Conservation (phyloP, 331 rosid genomes). For the Quercus lobata region DNA sequence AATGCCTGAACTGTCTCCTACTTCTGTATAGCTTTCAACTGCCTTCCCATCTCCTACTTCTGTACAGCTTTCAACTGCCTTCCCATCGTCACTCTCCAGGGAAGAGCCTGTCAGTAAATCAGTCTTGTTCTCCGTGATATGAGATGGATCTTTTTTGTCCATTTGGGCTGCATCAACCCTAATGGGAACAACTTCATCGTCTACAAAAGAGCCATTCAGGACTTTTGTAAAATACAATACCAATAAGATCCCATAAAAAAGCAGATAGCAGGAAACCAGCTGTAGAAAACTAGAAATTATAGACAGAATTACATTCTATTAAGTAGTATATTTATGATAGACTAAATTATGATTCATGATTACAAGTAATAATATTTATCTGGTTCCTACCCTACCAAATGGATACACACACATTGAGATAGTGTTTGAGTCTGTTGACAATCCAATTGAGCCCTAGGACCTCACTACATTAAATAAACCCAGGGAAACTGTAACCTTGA, state of each 20-base stretch:
- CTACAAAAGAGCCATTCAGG: conserved; percentile 21
- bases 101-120: conserved; percentile 23
- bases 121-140: conserved; percentile 10
- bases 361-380: not conserved
- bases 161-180: conserved; percentile 18
- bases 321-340: not conserved
- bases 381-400: not conserved
- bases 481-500: not conserved
- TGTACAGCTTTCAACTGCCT: conserved; percentile 8
- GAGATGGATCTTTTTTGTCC: conserved; percentile 16
- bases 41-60: not conserved
- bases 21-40: conserved; percentile 6
- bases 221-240: conserved; percentile 4
- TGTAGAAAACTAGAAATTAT: not conserved
- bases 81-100: not conserved
- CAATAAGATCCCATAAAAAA: not conserved
- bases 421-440: not conserved
- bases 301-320: not conserved
- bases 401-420: not conserved
- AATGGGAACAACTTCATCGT: conserved; percentile 24
- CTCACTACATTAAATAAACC: not conserved
- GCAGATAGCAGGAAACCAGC: not conserved
- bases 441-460: not conserved
- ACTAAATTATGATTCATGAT: not conserved
- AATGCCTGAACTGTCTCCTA: conserved; percentile 18